These are phyloP conservation scores for Heritiera littoralis DNA, from an alignment of 345 rosid species.

Conservation along the genomic window DNA sequence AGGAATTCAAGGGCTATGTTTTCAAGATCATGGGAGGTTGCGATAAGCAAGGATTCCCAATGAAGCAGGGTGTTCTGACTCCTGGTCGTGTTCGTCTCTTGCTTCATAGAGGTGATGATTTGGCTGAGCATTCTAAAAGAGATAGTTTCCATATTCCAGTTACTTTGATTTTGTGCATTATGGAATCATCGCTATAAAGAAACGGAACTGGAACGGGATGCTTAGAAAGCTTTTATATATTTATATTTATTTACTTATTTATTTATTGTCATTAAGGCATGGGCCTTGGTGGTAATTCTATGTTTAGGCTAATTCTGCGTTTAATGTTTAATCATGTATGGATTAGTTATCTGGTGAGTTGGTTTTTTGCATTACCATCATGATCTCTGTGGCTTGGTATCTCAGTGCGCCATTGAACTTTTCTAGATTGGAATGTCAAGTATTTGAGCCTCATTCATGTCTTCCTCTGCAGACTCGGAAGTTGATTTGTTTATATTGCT, in stretches of 20 bases:
- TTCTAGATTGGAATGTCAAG: neutral
- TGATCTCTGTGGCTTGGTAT: neutral
- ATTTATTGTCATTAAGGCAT: neutral
- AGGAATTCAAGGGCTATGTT: constrained; percentile 66
- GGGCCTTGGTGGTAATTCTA: neutral
- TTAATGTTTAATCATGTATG: neutral
- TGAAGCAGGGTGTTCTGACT: constrained; percentile 69
- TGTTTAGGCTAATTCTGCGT: neutral
- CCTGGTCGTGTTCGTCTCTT: constrained; percentile 65
- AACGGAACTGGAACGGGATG: neutral
- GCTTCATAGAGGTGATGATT: constrained; percentile 57
- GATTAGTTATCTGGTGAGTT: neutral
- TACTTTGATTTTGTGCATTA: neutral
- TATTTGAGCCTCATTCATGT: neutral
- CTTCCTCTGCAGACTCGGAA: neutral
- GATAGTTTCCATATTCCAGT: neutral
- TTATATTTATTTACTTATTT: no score
- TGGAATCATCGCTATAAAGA: neutral
- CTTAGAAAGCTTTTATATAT: neutral
- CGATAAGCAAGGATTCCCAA: constrained; percentile 71
- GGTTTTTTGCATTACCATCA: neutral
- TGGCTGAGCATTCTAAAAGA: neutral
- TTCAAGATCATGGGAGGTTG: constrained; percentile 70
- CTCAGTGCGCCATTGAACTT: neutral
- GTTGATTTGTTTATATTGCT: neutral